phyloP scores from a whole-genome alignment of 768 basidiomycete genomes.

The Rhodotorula kratochvilovae region DNA sequence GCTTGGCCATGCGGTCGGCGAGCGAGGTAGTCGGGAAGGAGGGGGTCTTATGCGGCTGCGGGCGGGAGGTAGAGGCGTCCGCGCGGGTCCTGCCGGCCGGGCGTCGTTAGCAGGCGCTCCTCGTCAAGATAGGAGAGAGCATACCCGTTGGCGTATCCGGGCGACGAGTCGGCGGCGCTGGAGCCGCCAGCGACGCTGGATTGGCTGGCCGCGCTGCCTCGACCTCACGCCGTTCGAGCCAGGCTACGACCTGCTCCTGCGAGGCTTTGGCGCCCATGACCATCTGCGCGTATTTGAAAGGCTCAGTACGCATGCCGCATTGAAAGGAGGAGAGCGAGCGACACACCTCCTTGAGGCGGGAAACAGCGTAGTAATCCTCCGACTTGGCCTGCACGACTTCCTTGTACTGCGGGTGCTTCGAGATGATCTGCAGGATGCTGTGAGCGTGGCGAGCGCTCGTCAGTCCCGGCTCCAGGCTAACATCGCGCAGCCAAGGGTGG shows the following conservation, averaged over 20 bases:
- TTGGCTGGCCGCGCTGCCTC: no score
- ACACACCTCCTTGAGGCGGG: neutral
- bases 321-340: neutral
- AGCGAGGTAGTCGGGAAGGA: neutral
- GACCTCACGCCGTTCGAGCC: slow-evolving; percentile 21
- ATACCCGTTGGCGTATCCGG: no score
- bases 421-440: slow-evolving; percentile 3
- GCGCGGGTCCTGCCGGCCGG: neutral
- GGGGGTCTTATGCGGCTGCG: neutral
- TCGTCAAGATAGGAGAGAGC: neutral
- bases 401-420: slow-evolving; percentile 7
- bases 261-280: neutral
- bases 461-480: neutral
- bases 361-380: neutral
- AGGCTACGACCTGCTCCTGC: neutral
- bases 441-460: neutral
- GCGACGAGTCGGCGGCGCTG: no score
- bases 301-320: neutral
- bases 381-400: neutral
- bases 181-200: no score
- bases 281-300: neutral
- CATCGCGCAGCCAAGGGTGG: no score
- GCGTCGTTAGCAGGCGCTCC: neutral
- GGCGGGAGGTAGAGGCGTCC: neutral
- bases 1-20: slow-evolving; percentile 9